These are phyloP conservation scores for Dimocarpus longan DNA, from an alignment of 345 rosid species.

Conservation along the genomic window DNA sequence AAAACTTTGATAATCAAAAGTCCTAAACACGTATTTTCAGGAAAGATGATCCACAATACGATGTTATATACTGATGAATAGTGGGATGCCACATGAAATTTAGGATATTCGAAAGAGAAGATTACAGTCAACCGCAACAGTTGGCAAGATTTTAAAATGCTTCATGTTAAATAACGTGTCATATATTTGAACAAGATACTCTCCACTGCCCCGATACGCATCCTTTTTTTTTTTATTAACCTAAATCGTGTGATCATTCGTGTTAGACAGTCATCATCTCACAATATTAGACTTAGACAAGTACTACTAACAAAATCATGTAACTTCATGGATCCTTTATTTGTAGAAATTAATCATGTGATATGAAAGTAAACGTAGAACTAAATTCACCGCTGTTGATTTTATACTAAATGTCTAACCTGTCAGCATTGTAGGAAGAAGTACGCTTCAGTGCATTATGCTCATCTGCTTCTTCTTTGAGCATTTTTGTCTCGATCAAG, in stretches of 20 bases:
- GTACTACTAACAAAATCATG: not conserved
- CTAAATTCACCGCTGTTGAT: constrained; percentile 2
- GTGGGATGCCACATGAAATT: not conserved
- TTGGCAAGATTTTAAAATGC: not conserved
- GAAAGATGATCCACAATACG: not conserved
- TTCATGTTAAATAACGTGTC: not conserved
- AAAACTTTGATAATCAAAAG: not conserved
- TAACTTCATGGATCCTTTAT: not conserved
- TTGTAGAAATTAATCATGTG: not conserved
- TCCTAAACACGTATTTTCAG: not conserved
- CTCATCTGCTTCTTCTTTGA: constrained; percentile 52
- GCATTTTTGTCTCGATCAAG: constrained; percentile 72
- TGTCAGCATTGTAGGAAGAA: constrained; percentile 93
- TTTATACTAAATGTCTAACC: constrained; percentile 40
- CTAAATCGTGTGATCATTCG: not conserved
- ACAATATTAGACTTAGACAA: not conserved
- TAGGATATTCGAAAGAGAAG: not conserved
- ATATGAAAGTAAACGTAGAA: not conserved
- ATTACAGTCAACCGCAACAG: not conserved
- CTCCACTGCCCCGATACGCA: not conserved
- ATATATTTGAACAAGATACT: not conserved
- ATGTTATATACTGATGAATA: not conserved
- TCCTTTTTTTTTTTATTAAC: not conserved
- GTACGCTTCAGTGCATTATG: constrained; percentile 73
- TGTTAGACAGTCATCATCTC: not conserved